These are phyloP conservation scores for Pseudogymnoascus sp. DNA, from an alignment of 2,329 filamentous ascomycete species.

Conservation along the genomic window DNA sequence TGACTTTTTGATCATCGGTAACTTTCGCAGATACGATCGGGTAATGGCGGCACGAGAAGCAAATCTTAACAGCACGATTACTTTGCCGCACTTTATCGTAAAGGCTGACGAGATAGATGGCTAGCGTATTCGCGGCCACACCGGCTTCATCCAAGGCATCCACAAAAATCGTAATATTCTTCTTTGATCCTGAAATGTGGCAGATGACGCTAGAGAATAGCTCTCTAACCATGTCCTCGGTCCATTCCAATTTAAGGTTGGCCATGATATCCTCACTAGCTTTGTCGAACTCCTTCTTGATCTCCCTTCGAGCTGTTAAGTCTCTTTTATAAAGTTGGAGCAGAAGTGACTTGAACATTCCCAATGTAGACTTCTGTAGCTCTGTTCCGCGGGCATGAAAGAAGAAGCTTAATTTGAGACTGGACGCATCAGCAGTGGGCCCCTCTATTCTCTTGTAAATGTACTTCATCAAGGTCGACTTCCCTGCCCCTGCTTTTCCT, in stretches of 20 bases:
- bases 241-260: conserved; percentile 13
- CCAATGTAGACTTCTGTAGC: neutral
- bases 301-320: neutral
- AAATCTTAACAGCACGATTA: conserved; percentile 19
- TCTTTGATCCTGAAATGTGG: neutral
- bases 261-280: neutral
- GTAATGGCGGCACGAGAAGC: conserved; percentile 27
- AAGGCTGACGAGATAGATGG: conserved; percentile 20
- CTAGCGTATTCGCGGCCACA: conserved; percentile 14
- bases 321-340: neutral
- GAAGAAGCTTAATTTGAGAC: neutral
- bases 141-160: conserved; percentile 25
- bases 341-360: neutral
- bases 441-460: neutral
- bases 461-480: conserved; percentile 15
- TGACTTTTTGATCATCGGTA: neutral
- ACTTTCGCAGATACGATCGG: conserved; percentile 12
- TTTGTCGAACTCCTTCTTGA: neutral
- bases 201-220: conserved; percentile 21
- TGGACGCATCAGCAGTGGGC: conserved; percentile 20
- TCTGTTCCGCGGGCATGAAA: conserved; percentile 5
- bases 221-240: conserved; percentile 18
- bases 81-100: conserved; percentile 13
- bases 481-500: conserved; percentile 14
- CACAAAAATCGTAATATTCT: conserved; percentile 15